Evolutionary conservation across 805 yeast genomes (phyloP).

Genomic region (Pichia californica): DNA sequence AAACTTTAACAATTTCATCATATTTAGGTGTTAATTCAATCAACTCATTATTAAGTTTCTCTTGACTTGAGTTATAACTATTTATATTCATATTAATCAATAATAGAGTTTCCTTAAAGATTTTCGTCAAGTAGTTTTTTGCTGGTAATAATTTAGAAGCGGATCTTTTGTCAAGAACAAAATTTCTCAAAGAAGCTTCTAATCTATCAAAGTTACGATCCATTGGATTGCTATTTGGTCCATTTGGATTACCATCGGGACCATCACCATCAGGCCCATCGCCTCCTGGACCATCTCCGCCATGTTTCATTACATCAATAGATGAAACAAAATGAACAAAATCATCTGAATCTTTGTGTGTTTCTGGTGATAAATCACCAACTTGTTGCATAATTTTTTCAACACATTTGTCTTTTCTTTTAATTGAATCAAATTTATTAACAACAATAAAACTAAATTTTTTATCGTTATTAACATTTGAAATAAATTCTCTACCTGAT

Average conservation of each 20-base stretch:
- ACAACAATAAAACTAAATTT: slow-evolving; percentile 90
- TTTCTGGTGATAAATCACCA: slow-evolving; percentile 78
- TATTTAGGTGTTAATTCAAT: slow-evolving; percentile 57
- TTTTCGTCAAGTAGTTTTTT: slow-evolving; percentile 70
- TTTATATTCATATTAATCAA: slow-evolving; percentile 59
- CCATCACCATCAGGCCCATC: slow-evolving; percentile 19
- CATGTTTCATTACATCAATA: slow-evolving; percentile 33
- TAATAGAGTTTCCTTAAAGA: slow-evolving; percentile 56
- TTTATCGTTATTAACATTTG: slow-evolving; percentile 86
- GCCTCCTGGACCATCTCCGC: slow-evolving; percentile 7
- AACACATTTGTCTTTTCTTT: slow-evolving; percentile 74
- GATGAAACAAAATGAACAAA: slow-evolving; percentile 91
- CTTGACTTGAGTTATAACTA: slow-evolving; percentile 45
- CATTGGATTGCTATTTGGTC: slow-evolving; percentile 10
- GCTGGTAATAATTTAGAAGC: slow-evolving; percentile 89
- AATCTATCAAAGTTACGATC: slow-evolving; percentile 72
- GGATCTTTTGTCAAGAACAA: slow-evolving; percentile 83
- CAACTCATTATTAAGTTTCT: slow-evolving; percentile 42
- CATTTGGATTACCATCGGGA: slow-evolving; percentile 17
- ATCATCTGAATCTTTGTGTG: slow-evolving; percentile 80
- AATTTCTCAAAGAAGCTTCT: slow-evolving; percentile 78
- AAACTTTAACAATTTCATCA: slow-evolving; percentile 44
- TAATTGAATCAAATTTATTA: slow-evolving; percentile 82
- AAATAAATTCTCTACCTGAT: slow-evolving; percentile 88
- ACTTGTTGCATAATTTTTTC: slow-evolving; percentile 78